Conservation (phyloP, 2,329 filamentous ascomycete genomes). For the Periglandula ipomoeae region DNA sequence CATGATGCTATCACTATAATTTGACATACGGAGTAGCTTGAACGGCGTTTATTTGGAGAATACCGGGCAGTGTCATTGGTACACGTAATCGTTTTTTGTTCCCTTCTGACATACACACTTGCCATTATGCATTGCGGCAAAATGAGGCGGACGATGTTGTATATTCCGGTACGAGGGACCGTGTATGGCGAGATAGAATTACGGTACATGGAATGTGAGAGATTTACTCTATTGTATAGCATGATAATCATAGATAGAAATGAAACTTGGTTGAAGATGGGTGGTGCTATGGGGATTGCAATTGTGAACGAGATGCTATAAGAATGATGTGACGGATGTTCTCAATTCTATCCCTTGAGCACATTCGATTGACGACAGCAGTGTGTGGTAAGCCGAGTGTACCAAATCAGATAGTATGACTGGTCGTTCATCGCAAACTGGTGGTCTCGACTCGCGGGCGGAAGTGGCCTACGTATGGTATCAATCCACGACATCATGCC, state of each 20-base stretch:
- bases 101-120: slow-evolving; percentile 2
- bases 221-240: slow-evolving; percentile 2
- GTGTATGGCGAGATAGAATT: slow-evolving; percentile 2
- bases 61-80: background rate
- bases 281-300: background rate
- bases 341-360: background rate
- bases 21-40: background rate
- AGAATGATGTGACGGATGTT: background rate
- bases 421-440: no score
- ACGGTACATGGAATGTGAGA: background rate
- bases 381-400: no score
- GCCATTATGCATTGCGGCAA: slow-evolving; percentile 3
- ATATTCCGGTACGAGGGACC: slow-evolving; percentile 4
- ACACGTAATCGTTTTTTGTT: background rate
- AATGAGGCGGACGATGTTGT: slow-evolving; percentile 4
- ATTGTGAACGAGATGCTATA: background rate
- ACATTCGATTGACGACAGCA: no score
- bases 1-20: slow-evolving; percentile 2
- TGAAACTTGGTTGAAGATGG: background rate
- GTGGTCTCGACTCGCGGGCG: no score
- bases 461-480: no score
- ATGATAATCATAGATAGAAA: slow-evolving; percentile 6
- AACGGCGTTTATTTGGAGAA: slow-evolving; percentile 7
- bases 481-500: no score
- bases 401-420: no score